Conservation (phyloP, 495 filamentous ascomycete species). For the Xylaria telfairii region DNA sequence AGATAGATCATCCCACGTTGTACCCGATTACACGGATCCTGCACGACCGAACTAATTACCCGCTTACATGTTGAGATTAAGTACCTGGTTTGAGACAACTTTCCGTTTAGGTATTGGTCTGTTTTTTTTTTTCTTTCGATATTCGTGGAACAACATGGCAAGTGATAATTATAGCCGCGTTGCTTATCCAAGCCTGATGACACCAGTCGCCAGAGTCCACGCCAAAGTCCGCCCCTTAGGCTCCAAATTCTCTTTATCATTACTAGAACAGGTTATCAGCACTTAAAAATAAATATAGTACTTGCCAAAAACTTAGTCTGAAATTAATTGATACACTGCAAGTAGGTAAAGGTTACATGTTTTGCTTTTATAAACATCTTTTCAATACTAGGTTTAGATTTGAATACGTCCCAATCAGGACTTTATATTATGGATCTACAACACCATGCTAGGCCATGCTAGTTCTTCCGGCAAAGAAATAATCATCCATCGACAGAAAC, state of each 20-base stretch:
- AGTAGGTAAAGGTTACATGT: too few species aligned
- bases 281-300: neutral
- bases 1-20: neutral
- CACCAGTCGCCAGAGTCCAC: neutral
- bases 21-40: neutral
- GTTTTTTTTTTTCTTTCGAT: neutral
- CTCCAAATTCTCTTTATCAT: too few species aligned
- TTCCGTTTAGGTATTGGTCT: neutral
- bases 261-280: neutral
- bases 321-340: too few species aligned
- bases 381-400: too few species aligned
- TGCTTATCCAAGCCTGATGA: neutral
- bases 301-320: too few species aligned
- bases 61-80: neutral
- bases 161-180: neutral
- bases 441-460: too few species aligned
- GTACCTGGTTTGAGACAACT: neutral
- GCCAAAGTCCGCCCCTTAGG: neutral
- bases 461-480: too few species aligned
- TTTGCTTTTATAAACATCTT: too few species aligned
- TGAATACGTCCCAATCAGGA: too few species aligned
- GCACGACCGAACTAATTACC: conserved; percentile 1
- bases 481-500: too few species aligned
- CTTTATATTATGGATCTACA: too few species aligned
- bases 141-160: too few species aligned